Conservation (phyloP, 352 stramenopile genomes). For the Globisporangium emineosum region DNA sequence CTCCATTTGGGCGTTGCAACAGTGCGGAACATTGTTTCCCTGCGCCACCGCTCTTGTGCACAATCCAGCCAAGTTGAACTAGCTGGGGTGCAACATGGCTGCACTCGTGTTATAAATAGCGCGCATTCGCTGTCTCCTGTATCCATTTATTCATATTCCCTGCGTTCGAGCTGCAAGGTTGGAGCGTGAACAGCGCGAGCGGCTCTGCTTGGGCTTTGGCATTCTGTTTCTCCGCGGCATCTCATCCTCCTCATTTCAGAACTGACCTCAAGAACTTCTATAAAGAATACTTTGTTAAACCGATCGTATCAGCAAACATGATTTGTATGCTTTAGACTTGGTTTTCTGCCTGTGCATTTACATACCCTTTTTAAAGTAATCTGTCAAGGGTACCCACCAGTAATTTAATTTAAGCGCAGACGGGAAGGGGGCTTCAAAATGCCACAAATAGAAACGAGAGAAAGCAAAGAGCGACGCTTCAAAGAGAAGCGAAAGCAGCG, state of each 20-base stretch:
- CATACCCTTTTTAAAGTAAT: neutral
- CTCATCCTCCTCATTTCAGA: slow-evolving; percentile 15
- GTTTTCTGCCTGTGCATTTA: neutral
- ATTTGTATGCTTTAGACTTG: neutral
- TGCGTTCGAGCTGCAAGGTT: no score
- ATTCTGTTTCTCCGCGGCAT: neutral
- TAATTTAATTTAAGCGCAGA: no score
- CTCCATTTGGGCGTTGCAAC: no score
- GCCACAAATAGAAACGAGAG: slow-evolving; percentile 12
- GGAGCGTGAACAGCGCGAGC: neutral
- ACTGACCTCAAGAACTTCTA: neutral
- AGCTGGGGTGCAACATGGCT: slow-evolving; percentile 1
- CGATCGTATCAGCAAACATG: neutral
- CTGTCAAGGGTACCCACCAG: no score
- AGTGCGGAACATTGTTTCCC: no score
- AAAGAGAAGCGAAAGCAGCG: neutral
- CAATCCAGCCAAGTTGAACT: neutral
- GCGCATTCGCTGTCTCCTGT: neutral
- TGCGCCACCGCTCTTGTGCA: no score
- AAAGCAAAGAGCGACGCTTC: slow-evolving; percentile 2
- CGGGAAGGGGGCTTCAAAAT: slow-evolving; percentile 3
- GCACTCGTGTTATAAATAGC: slow-evolving; percentile 7
- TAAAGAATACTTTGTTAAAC: neutral
- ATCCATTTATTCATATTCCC: neutral
- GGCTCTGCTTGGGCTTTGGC: neutral